Percentiles rank a stretch among this genome's conserved stretches.
phyloP scores from a whole-genome alignment of 768 basidiomycete genomes.

The Pisolithus tinctorius region DNA sequence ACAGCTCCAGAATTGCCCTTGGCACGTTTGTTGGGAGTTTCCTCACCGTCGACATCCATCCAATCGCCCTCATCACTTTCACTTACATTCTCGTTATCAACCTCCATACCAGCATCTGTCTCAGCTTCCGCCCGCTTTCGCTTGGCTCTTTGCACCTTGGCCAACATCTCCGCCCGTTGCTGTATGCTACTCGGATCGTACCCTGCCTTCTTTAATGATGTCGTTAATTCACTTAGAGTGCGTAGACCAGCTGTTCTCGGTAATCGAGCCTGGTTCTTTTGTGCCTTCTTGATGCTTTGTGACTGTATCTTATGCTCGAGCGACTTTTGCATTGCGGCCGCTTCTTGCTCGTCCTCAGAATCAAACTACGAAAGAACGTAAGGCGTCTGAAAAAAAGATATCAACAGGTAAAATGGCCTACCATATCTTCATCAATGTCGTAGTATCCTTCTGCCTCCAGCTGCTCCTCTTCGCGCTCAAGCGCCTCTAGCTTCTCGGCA shows the following conservation, averaged over 20 bases:
- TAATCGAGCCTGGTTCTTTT: slow-evolving; percentile 76
- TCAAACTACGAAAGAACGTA: slow-evolving; percentile 27
- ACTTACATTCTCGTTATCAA: slow-evolving; percentile 51
- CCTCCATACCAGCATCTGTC: slow-evolving; percentile 57
- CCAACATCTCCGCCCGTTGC: slow-evolving; percentile 80
- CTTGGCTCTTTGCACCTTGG: slow-evolving; percentile 64
- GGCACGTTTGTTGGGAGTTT: slow-evolving; percentile 49
- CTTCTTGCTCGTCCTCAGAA: slow-evolving; percentile 78
- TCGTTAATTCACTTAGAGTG: slow-evolving; percentile 66
- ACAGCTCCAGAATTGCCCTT: slow-evolving; percentile 59
- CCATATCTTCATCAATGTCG: slow-evolving; percentile 82
- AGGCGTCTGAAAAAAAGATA: background rate
- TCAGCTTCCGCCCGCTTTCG: slow-evolving; percentile 50
- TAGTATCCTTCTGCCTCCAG: slow-evolving; percentile 96
- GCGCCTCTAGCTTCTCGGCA: slow-evolving; percentile 90
- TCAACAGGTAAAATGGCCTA: slow-evolving; percentile 26
- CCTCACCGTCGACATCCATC: slow-evolving; percentile 51
- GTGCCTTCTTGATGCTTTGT: slow-evolving; percentile 76
- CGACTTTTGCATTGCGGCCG: slow-evolving; percentile 49
- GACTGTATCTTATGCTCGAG: slow-evolving; percentile 65
- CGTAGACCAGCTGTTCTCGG: slow-evolving; percentile 69
- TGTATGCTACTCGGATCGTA: slow-evolving; percentile 83
- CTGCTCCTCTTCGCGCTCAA: slow-evolving; percentile 93
- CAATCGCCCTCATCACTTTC: slow-evolving; percentile 41
- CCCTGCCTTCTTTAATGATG: slow-evolving; percentile 80